Base-by-base conservation (phyloP, 768 basidiomycete genomes). In the Boletus tomentosulus region DNA sequence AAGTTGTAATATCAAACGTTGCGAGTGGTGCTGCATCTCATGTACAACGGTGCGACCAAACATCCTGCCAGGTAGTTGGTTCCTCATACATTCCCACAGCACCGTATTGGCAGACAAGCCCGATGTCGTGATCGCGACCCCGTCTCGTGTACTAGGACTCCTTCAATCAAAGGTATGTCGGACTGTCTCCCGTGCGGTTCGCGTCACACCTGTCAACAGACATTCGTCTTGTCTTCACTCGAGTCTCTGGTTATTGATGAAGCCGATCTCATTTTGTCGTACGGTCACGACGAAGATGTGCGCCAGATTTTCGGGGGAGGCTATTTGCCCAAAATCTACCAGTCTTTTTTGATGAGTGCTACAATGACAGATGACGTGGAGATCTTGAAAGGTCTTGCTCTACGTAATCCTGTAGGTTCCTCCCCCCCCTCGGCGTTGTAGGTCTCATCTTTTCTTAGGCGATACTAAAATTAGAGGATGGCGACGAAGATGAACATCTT, bases 341-440 rank as follows among this genome's bases (percentile, higher is more conserved):
- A 93, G 69, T 89, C 91, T 10, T 94, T 96, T 73, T 74, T 99
- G 33, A 97, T 98, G 92, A 93, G 89, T 65, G 96, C 97, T 5
- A 99, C 96, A 0, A 87, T 98, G 86, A 93, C 94, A 11, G 90
- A 94, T 62, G 97, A 98, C 61, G 92, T 99, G 4, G 91, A 95
- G 64, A 77, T 83, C 56, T 76, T 98, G 50, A 97, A 97, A 69
- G 92, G 93, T 5, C 78, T 98, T 35, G 79, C 88, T 6, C 74
- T 99, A 16, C 80, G 93, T 25, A 91, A 85, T 70, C 94, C 96
- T 7, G 95, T 96, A 59, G 49, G 88, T 76, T 24, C 22, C 30
- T 48, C 9, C 8, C 25, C 12, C 4, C 15, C 3, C 9, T 33
- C 4, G 7, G 44, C n/a, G 39, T 24, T 28, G 15, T 30, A 19